Percentiles rank a stretch among this genome's conserved stretches.
These are phyloP conservation scores for Pyricularia pennisetigena DNA, from an alignment of 2,329 filamentous ascomycete genomes.

Conservation along the genomic window DNA sequence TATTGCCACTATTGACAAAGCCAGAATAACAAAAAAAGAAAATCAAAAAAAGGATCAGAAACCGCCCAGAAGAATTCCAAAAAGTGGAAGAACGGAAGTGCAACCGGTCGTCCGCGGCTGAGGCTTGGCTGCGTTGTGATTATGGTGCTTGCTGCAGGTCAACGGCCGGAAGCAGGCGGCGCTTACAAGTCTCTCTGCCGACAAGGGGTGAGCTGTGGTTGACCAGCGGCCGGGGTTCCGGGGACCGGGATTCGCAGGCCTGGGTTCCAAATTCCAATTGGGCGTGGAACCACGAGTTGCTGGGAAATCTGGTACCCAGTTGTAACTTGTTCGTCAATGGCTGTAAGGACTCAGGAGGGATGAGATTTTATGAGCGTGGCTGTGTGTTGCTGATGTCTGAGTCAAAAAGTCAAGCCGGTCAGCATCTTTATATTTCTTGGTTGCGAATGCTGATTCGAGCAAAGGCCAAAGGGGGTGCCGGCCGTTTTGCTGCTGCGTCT, in stretches of 20 bases:
- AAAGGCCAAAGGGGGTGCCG: not conserved
- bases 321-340: not conserved
- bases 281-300: no score
- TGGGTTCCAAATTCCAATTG: no score
- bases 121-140: not conserved
- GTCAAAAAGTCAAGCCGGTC: not conserved
- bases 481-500: not conserved
- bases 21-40: not conserved
- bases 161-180: not conserved
- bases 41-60: no score
- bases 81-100: not conserved
- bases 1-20: not conserved
- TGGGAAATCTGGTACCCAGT: not conserved
- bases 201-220: not conserved
- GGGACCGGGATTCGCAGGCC: not conserved
- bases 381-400: not conserved
- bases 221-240: not conserved
- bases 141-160: not conserved
- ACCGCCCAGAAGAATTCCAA: not conserved
- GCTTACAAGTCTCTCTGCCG: not conserved
- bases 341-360: not conserved
- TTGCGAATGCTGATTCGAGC: not conserved
- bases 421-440: not conserved
- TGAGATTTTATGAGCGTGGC: not conserved
- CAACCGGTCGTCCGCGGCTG: not conserved